These are phyloP conservation scores for Mikania micrantha DNA, from an alignment of 129 eudicot genomes.

Conservation along the genomic window DNA sequence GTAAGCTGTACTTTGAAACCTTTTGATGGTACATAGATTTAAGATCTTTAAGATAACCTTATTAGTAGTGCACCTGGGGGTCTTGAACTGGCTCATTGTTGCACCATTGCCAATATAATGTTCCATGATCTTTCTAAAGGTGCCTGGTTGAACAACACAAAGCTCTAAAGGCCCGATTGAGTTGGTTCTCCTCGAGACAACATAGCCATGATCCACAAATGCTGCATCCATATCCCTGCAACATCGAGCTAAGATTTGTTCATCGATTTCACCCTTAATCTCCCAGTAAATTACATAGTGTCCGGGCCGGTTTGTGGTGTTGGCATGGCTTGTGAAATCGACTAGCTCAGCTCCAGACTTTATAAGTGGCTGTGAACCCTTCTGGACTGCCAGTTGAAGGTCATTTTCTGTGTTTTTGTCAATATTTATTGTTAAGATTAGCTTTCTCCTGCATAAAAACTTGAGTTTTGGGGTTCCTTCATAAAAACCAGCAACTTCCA, in stretches of 20 bases:
- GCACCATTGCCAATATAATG: slow-evolving; percentile 69
- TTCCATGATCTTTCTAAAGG: slow-evolving; percentile 74
- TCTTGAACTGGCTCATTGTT: slow-evolving; percentile 87
- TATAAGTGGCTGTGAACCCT: slow-evolving; percentile 50
- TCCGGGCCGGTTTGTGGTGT: slow-evolving; percentile 52
- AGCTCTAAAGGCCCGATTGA: slow-evolving; percentile 78
- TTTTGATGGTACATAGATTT: slow-evolving; percentile 40
- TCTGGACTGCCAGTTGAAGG: slow-evolving; percentile 71
- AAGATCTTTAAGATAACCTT: slow-evolving; percentile 44
- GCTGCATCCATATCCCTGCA: slow-evolving; percentile 74
- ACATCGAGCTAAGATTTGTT: slow-evolving; percentile 40
- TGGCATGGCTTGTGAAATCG: slow-evolving; percentile 91
- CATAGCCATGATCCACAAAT: slow-evolving; percentile 75
- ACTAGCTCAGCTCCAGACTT: slow-evolving; percentile 52
- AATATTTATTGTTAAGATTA: slow-evolving; percentile 65
- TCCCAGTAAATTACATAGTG: slow-evolving; percentile 89
- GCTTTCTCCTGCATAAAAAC: slow-evolving; percentile 78
- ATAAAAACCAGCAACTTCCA: slow-evolving; percentile 71
- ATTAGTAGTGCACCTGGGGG: slow-evolving; percentile 84
- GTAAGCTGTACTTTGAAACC: slow-evolving; percentile 61
- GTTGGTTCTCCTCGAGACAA: slow-evolving; percentile 59
- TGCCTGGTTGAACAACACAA: slow-evolving; percentile 67
- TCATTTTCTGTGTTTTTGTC: slow-evolving; percentile 91
- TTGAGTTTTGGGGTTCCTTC: slow-evolving; percentile 60
- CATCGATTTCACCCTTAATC: slow-evolving; percentile 60